Conservation (phyloP, 148 eudicot species). For the Vaccinium vitisidaea region DNA sequence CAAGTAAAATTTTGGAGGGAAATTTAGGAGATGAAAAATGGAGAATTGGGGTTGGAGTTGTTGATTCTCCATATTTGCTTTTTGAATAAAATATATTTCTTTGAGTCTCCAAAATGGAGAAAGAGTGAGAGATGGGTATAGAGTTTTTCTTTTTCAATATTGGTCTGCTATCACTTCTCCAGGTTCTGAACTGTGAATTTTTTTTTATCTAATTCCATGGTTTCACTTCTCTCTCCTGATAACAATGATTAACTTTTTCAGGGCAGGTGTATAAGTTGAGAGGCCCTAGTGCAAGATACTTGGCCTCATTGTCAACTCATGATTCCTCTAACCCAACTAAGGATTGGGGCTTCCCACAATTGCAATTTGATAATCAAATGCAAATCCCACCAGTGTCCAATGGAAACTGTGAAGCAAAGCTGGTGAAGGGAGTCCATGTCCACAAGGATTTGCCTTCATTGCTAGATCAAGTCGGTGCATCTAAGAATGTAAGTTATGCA, state of each 20-base stretch:
- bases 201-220: background rate
- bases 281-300: constrained; percentile 61
- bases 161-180: background rate
- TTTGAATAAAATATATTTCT: no score
- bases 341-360: constrained; percentile 85
- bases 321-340: constrained; percentile 94
- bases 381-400: constrained; percentile 11
- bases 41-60: no score
- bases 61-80: no score
- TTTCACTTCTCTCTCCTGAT: background rate
- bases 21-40: no score
- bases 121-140: no score
- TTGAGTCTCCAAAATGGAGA: no score
- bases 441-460: constrained; percentile 24
- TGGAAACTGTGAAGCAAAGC: constrained; percentile 32
- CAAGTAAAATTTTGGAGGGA: no score
- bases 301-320: constrained; percentile 54
- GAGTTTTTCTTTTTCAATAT: background rate
- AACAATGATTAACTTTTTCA: constrained; percentile 24
- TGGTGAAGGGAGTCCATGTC: constrained; percentile 23
- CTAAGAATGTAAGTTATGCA: constrained; percentile 42
- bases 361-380: constrained; percentile 35
- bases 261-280: constrained; percentile 83
- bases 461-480: constrained; percentile 13
- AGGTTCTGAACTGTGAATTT: background rate